Evolutionary conservation across 2,329 filamentous ascomycete species (phyloP), one percentile per base, ranked within the genome.

Genomic region (Pseudogymnoascus sp.): DNA sequence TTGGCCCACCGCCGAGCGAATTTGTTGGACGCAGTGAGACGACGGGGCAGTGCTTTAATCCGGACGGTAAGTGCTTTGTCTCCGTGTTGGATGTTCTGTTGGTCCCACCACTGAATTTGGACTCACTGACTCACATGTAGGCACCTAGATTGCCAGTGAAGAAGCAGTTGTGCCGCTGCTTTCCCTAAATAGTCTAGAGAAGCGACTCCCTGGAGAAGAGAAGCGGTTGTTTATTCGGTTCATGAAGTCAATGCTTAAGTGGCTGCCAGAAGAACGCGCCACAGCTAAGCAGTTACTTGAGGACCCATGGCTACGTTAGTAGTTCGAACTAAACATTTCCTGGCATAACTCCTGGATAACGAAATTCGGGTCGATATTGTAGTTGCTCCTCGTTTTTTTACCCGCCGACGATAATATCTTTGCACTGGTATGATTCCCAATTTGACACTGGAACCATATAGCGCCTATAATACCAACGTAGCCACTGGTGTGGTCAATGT

Each of bases 1-100:
- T 79, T 2, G 76, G 76, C n/a, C 71, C 70, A 37, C 75, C 76
- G 10, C 75, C 74, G 60, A 71, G 66, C 60, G 70, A 73, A 60
- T 46, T 78, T 42, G 17, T 42, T 6, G 1, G 9, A 42, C 40
- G 40, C 9, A 42, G 40, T 21, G 19, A 42, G 10, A 42, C 40
- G 19, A 42, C 40, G 10, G 40, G 19, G 40, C 40, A 42, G 10
- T 42, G 19, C 9, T 21, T 42, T 42, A 17, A 42, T 9, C 19
- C 19, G 11, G 64, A 42, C 9, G 19, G 17, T 42, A 21, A 42
- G 19, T 10, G 10, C 17, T 10, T n/a, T 42, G 19, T 9, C 40
- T 21, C 40, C 17, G 17, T 10, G 38, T 19, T 13, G 10, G 4
- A 10, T 21, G 9, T 13, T 42, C 3, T 42, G 17, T 42, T 42